These are phyloP conservation scores for Penicillium canariense DNA, from an alignment of 495 filamentous ascomycete genomes.

Conservation along the genomic window DNA sequence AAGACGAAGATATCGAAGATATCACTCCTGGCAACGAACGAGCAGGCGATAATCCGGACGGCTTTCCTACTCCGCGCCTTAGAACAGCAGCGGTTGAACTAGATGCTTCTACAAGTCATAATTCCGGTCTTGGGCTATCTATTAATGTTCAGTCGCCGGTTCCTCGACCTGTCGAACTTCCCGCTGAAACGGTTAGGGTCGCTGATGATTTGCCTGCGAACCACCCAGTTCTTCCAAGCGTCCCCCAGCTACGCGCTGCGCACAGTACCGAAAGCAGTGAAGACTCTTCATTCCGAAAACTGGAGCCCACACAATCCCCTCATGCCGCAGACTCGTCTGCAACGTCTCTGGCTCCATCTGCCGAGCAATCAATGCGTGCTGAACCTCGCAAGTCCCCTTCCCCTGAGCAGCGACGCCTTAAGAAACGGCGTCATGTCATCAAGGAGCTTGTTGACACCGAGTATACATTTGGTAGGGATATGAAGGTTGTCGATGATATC, in stretches of 20 bases:
- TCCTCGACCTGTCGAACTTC: slow-evolving; percentile 4
- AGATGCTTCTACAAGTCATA: slow-evolving; percentile 9
- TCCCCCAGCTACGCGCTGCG: slow-evolving; percentile 59
- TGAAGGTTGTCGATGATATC: slow-evolving; percentile 94
- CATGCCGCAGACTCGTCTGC: slow-evolving; percentile 39
- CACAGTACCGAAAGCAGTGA: slow-evolving; percentile 51
- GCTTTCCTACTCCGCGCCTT: slow-evolving; percentile 25
- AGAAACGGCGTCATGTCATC: slow-evolving; percentile 72
- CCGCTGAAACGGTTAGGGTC: neutral
- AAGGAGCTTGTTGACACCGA: slow-evolving; percentile 93
- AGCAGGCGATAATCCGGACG: slow-evolving; percentile 5
- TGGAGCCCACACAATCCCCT: slow-evolving; percentile 36
- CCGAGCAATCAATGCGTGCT: slow-evolving; percentile 22
- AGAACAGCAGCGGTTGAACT: slow-evolving; percentile 10
- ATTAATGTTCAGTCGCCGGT: slow-evolving; percentile 29
- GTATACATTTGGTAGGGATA: slow-evolving; percentile 79
- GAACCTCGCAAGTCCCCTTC: slow-evolving; percentile 42
- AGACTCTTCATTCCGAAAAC: slow-evolving; percentile 39
- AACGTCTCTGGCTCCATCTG: slow-evolving; percentile 39
- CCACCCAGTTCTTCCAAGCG: neutral
- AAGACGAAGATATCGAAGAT: slow-evolving; percentile 34
- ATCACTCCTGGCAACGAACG: slow-evolving; percentile 21
- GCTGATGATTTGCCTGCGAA: neutral
- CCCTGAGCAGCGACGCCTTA: slow-evolving; percentile 57
- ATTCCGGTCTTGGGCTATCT: slow-evolving; percentile 36